phyloP scores from a whole-genome alignment of 371 early-diverging fungal species.

The Umbelopsis sp. region DNA sequence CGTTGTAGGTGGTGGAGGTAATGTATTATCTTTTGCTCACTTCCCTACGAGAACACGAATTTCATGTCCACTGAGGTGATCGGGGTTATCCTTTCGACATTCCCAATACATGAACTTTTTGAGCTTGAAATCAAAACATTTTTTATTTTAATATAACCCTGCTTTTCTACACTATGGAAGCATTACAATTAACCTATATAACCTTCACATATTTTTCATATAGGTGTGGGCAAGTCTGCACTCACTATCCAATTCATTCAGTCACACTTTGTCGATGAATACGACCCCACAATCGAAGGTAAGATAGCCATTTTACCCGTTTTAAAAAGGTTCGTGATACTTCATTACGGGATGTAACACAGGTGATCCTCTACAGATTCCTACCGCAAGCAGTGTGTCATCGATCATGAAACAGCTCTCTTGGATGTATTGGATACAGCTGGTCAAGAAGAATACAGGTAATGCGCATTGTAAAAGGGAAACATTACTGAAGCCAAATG shows the following conservation, averaged over 20 bases:
- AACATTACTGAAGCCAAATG: no score
- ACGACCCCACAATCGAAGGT: slow-evolving; percentile 95
- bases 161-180: no score
- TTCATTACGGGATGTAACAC: neutral
- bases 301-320: neutral
- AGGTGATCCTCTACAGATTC: slow-evolving; percentile 63
- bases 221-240: slow-evolving; percentile 84
- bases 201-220: neutral
- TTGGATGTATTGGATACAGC: slow-evolving; percentile 96
- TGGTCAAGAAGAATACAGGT: slow-evolving; percentile 91
- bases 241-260: slow-evolving; percentile 91
- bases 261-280: slow-evolving; percentile 89
- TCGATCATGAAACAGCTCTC: slow-evolving; percentile 82
- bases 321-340: neutral
- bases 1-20: slow-evolving; percentile 90
- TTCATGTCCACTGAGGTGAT: neutral
- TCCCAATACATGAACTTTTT: no score
- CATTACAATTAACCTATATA: neutral
- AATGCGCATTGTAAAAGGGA: slow-evolving; percentile 8
- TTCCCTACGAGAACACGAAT: neutral
- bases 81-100: neutral
- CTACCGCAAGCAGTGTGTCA: slow-evolving; percentile 86
- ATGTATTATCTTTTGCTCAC: slow-evolving; percentile 21
- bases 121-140: no score
- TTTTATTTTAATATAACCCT: no score